Percentiles rank a stretch among this genome's conserved stretches.
These are phyloP conservation scores for Conticribra weissflogii DNA, from an alignment of 108 stramenopile genomes.

Conservation along the genomic window DNA sequence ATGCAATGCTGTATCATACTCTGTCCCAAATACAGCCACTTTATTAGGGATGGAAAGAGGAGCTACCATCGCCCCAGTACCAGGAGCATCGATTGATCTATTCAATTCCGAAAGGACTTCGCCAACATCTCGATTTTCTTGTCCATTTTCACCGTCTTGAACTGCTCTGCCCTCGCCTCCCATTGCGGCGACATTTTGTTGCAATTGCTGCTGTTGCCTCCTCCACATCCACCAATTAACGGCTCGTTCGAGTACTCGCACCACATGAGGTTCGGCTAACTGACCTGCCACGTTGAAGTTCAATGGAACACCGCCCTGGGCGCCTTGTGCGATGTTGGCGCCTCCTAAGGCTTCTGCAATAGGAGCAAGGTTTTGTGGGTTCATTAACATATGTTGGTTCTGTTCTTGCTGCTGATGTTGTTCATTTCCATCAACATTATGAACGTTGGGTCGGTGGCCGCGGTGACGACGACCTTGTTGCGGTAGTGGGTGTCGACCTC, in stretches of 20 bases:
- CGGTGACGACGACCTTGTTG: too few relatives aligned
- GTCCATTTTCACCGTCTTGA: not conserved
- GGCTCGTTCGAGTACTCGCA: not conserved
- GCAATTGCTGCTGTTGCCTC: not conserved
- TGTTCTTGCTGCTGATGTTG: not conserved
- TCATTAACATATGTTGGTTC: not conserved
- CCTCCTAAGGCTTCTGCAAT: not conserved
- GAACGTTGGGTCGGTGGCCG: too few relatives aligned
- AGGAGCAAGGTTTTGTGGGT: not conserved
- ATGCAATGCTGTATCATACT: constrained; percentile 54
- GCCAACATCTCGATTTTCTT: not conserved
- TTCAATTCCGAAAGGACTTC: not conserved
- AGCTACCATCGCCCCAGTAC: not conserved
- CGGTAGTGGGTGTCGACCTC: too few relatives aligned
- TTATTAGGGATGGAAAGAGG: not conserved
- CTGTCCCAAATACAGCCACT: constrained; percentile 41
- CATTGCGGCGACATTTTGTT: not conserved
- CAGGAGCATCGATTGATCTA: not conserved
- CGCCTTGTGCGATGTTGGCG: not conserved
- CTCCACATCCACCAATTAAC: constrained; percentile 3
- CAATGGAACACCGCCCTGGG: not conserved
- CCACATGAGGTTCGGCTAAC: not conserved
- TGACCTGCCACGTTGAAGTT: not conserved
- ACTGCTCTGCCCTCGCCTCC: not conserved
- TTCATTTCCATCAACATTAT: not conserved